A percentile compares a stretch with the other conserved stretches of the same genome.
phyloP scores from a whole-genome alignment of 2,329 filamentous ascomycete species.

The Fusarium sp. region DNA sequence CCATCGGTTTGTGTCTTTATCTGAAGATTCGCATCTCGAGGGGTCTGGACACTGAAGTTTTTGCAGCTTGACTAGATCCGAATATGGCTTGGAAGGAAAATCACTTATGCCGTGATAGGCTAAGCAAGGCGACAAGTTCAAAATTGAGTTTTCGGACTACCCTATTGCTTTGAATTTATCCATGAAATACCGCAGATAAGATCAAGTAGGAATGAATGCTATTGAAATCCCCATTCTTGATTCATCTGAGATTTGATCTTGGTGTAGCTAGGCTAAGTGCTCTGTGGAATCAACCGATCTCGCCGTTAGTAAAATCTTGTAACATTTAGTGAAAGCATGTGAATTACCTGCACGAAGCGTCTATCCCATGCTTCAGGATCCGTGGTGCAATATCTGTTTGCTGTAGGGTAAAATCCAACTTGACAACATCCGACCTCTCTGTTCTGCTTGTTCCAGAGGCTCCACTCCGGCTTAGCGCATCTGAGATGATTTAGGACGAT shows the following conservation, averaged over 20 bases:
- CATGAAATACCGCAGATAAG: neutral
- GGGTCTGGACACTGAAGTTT: neutral
- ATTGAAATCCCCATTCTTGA: neutral
- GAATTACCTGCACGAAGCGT: neutral
- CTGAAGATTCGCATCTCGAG: neutral
- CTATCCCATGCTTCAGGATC: neutral
- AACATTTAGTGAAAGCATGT: neutral
- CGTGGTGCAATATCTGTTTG: slow-evolving; percentile 2
- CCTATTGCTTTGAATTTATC: neutral
- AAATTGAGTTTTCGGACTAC: neutral
- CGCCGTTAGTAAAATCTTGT: neutral
- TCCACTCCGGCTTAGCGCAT: slow-evolving; percentile 13
- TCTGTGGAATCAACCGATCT: neutral
- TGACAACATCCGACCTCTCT: slow-evolving; percentile 19
- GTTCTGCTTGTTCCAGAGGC: slow-evolving; percentile 12
- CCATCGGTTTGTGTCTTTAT: neutral
- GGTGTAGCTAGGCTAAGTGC: neutral
- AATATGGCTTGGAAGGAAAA: neutral
- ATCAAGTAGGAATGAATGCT: neutral
- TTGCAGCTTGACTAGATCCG: neutral
- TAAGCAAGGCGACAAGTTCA: neutral
- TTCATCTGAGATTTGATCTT: neutral
- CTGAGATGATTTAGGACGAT: slow-evolving; percentile 10
- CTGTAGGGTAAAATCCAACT: slow-evolving; percentile 12
- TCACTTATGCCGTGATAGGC: neutral